A percentile compares a stretch with the other conserved stretches of the same genome.
Conservation (phyloP, 2,329 filamentous ascomycete genomes). For the Penicillium crustosum region DNA sequence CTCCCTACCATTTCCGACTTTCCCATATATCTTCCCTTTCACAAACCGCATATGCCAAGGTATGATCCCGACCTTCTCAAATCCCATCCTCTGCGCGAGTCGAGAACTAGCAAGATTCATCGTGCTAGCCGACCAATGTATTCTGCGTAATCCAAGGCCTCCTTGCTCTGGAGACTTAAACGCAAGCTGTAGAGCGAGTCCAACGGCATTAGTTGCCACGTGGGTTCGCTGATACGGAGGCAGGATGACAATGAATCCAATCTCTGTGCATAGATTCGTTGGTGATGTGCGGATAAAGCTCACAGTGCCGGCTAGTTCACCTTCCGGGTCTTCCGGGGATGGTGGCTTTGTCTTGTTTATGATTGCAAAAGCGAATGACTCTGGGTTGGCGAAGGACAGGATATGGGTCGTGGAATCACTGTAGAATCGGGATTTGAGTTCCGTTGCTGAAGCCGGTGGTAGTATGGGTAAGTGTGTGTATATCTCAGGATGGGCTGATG, state of each 20-base stretch:
- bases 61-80: slow-evolving; percentile 14
- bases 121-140: slow-evolving; percentile 19
- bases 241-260: slow-evolving; percentile 22
- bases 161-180: slow-evolving; percentile 4
- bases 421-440: slow-evolving; percentile 14
- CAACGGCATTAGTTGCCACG: slow-evolving; percentile 17
- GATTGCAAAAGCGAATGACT: slow-evolving; percentile 20
- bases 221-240: slow-evolving; percentile 22
- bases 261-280: slow-evolving; percentile 13
- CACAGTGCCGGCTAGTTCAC: slow-evolving; percentile 19
- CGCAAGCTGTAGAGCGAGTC: slow-evolving; percentile 15
- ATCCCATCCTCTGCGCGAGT: slow-evolving; percentile 23
- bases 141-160: slow-evolving; percentile 15
- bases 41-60: slow-evolving; percentile 21
- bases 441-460: slow-evolving; percentile 5
- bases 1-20: slow-evolving; percentile 18
- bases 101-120: slow-evolving; percentile 16
- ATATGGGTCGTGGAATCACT: slow-evolving; percentile 4
- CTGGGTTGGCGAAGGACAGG: slow-evolving; percentile 18
- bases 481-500: slow-evolving; percentile 13
- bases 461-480: slow-evolving; percentile 17
- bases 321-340: slow-evolving; percentile 17
- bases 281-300: slow-evolving; percentile 17
- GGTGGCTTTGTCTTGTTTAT: slow-evolving; percentile 20
- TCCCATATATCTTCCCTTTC: slow-evolving; percentile 13